These are phyloP conservation scores for Sarocladium kiliense DNA, from an alignment of 2,329 filamentous ascomycete genomes.

Conservation along the genomic window DNA sequence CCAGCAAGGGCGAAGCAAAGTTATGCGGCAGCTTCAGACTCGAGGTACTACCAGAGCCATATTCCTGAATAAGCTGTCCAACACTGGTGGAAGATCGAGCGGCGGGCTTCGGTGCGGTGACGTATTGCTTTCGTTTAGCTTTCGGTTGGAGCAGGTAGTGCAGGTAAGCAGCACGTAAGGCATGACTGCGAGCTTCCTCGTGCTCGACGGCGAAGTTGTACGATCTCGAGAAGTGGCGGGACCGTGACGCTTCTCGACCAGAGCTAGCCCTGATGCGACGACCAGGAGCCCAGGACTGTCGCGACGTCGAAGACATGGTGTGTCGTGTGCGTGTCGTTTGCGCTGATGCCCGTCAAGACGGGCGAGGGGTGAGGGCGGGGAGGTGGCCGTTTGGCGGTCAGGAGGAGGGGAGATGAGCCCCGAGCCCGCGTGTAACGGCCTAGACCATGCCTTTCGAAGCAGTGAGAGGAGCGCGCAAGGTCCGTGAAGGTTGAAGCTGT, in stretches of 20 bases:
- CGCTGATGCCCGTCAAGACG: not conserved
- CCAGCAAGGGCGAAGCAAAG: constrained; percentile 51
- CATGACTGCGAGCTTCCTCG: constrained; percentile 87
- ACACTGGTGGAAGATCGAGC: constrained; percentile 65
- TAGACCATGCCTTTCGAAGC: not conserved
- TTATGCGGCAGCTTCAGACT: constrained; percentile 52
- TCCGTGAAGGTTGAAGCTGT: not conserved
- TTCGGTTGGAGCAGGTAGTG: constrained; percentile 90
- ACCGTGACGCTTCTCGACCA: constrained; percentile 28
- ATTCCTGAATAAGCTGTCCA: constrained; percentile 84
- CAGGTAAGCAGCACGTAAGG: constrained; percentile 85
- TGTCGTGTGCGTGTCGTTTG: not conserved
- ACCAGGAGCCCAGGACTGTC: constrained; percentile 30
- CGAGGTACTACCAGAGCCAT: constrained; percentile 48
- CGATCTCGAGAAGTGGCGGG: constrained; percentile 40
- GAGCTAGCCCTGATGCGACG: not conserved
- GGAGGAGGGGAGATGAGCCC: not conserved
- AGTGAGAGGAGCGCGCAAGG: not conserved
- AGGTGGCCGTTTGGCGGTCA: not conserved
- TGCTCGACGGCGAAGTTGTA: constrained; percentile 47
- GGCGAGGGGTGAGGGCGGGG: not conserved
- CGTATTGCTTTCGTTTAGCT: constrained; percentile 83
- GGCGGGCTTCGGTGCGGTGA: constrained; percentile 59
- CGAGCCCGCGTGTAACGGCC: not conserved
- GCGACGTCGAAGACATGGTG: constrained; percentile 47